Percentiles rank a stretch among this genome's conserved stretches.
Conservation (phyloP, 2,329 filamentous ascomycete species). For the Periconia sp. region DNA sequence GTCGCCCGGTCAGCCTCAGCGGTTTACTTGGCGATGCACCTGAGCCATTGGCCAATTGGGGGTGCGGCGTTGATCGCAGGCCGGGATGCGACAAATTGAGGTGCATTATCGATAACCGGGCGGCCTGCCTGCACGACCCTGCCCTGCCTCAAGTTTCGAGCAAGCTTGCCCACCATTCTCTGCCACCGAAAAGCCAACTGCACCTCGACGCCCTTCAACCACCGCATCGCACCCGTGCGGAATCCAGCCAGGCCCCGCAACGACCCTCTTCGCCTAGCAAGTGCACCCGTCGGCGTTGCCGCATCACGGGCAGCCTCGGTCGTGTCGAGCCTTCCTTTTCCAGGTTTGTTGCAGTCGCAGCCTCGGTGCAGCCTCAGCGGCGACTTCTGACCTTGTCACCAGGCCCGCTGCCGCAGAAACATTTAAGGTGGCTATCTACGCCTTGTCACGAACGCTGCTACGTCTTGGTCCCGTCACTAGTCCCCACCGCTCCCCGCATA, state of each 20-base stretch:
- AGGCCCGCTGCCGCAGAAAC: conserved; percentile 16
- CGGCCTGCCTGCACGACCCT: conserved; percentile 18
- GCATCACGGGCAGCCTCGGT: conserved; percentile 46
- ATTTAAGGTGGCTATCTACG: conserved; percentile 34
- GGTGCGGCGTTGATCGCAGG: conserved; percentile 30
- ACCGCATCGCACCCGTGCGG: too few relatives aligned
- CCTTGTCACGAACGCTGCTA: conserved; percentile 17
- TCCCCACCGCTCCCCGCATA: conserved; percentile 20
- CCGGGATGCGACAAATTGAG: conserved; percentile 14
- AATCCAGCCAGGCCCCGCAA: too few relatives aligned
- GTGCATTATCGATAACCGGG: conserved; percentile 33
- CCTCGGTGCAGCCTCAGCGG: conserved; percentile 27
- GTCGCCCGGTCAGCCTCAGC: conserved; percentile 3
- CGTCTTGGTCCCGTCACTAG: conserved; percentile 21
- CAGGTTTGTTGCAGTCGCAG: conserved; percentile 24
- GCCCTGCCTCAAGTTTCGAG: conserved; percentile 23
- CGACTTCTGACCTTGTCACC: conserved; percentile 14
- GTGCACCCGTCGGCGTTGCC: conserved; percentile 27
- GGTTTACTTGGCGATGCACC: background rate
- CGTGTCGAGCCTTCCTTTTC: conserved; percentile 23
- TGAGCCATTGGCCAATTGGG: conserved; percentile 33
- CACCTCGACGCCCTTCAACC: too few relatives aligned
- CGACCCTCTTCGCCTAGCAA: conserved; percentile 4
- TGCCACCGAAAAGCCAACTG: too few relatives aligned
- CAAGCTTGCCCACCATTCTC: conserved; percentile 14